Percentiles rank a stretch among this genome's conserved stretches.
These are phyloP conservation scores for Chamaecrista fasciculata DNA, from an alignment of 306 rosid species.

Conservation along the genomic window DNA sequence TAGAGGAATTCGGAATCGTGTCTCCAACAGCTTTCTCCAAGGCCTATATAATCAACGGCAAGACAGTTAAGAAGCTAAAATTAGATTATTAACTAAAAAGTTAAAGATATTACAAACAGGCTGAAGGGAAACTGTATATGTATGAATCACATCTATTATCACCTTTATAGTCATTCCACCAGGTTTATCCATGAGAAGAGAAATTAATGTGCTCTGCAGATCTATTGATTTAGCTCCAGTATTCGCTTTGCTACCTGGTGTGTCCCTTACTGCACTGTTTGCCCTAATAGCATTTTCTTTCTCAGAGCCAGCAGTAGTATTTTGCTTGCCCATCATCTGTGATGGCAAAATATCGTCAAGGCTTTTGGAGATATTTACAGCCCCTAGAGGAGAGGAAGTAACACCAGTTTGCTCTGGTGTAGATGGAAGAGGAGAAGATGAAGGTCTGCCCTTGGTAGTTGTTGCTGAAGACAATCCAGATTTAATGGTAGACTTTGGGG, in stretches of 20 bases:
- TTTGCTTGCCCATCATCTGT: conserved; percentile 53
- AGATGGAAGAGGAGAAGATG: conserved; percentile 78
- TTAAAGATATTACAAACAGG: conserved; percentile 11
- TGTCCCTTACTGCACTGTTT: conserved; percentile 43
- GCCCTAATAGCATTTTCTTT: conserved; percentile 54
- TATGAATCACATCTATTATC: conserved; percentile 11
- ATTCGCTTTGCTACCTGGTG: conserved; percentile 56
- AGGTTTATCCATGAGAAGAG: conserved; percentile 78
- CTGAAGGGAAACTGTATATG: neutral
- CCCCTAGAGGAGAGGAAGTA: conserved; percentile 61
- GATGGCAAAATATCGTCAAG: conserved; percentile 57
- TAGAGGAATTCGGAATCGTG: conserved; percentile 56
- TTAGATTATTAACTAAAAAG: conserved; percentile 8
- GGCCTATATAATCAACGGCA: conserved; percentile 49
- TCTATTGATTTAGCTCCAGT: conserved; percentile 58
- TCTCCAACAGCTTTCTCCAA: conserved; percentile 88
- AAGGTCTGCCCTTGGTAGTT: conserved; percentile 54
- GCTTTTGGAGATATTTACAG: conserved; percentile 54
- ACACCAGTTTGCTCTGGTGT: conserved; percentile 66
- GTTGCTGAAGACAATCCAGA: conserved; percentile 54
- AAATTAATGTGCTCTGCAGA: conserved; percentile 61
- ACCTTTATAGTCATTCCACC: conserved; percentile 84
- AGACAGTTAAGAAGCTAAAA: conserved; percentile 17
- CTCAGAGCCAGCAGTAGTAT: conserved; percentile 46
- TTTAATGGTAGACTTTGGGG: conserved; percentile 57